phyloP scores from a whole-genome alignment of 2,329 filamentous ascomycete genomes.

The Saccharata proteae region DNA sequence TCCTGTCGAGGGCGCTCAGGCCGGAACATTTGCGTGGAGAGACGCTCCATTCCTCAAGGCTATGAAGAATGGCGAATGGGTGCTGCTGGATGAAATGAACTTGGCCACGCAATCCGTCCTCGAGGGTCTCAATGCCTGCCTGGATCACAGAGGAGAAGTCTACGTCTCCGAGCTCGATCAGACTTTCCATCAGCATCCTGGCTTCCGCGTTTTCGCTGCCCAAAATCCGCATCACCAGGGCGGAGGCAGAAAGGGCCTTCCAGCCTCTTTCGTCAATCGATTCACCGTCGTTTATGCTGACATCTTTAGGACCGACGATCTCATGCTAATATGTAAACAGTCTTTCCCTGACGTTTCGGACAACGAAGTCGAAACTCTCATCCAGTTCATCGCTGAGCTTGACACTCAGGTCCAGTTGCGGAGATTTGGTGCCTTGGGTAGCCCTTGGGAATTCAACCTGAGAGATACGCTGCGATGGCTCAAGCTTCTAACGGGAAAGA shows the following conservation, averaged over 20 bases:
- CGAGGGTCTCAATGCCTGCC: conserved; percentile 89
- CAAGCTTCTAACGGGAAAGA: conserved; percentile 50
- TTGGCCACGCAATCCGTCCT: conserved; percentile 92
- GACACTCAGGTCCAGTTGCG: conserved; percentile 55
- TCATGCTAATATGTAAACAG: conserved; percentile 68
- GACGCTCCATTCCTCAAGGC: conserved; percentile 91
- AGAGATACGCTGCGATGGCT: conserved; percentile 86
- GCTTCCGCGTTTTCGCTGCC: conserved; percentile 91
- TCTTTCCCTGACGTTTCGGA: conserved; percentile 55
- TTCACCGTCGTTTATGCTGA: conserved; percentile 98
- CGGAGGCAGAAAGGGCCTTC: conserved; percentile 85
- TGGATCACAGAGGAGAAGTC: conserved; percentile 91
- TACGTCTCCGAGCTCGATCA: conserved; percentile 94
- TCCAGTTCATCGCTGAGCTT: conserved; percentile 69
- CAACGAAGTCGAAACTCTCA: conserved; percentile 52
- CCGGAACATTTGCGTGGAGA: conserved; percentile 87
- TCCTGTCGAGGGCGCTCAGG: conserved; percentile 81
- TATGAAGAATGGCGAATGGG: conserved; percentile 96
- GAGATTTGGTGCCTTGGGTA: conserved; percentile 45
- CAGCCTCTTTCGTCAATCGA: conserved; percentile 92
- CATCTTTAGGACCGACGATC: conserved; percentile 67
- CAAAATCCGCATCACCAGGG: conserved; percentile 98
- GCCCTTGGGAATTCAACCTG: conserved; percentile 93
- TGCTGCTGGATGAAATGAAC: conserved; percentile 97
- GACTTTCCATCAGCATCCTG: conserved; percentile 76